A percentile compares a stretch with the other conserved stretches of the same genome.
These are phyloP conservation scores for Trifolium repens DNA, from an alignment of 306 rosid genomes.

Conservation along the genomic window DNA sequence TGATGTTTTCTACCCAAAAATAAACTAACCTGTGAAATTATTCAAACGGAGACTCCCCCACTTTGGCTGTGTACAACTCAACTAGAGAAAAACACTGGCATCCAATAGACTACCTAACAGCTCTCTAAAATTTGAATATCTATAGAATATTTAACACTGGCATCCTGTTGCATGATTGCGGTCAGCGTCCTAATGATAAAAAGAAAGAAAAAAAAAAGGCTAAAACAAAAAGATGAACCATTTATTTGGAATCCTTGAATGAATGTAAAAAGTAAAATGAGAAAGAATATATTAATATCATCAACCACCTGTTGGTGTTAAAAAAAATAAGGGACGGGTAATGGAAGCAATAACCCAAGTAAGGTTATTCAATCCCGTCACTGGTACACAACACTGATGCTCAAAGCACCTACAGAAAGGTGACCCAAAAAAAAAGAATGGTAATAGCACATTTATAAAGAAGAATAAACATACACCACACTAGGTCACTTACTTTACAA, in stretches of 20 bases:
- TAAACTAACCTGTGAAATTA: neutral
- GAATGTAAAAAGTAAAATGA: neutral
- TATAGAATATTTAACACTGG: neutral
- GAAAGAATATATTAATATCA: conserved; percentile 45
- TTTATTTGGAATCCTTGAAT: neutral
- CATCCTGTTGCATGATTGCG: neutral
- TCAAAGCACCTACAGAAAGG: conserved; percentile 49
- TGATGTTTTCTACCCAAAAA: neutral
- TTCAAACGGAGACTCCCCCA: neutral
- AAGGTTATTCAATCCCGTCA: conserved; percentile 45
- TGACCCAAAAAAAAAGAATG: conserved; percentile 53
- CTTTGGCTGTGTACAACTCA: too few relatives aligned
- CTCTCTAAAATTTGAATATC: too few relatives aligned
- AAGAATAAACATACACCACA: conserved; percentile 52
- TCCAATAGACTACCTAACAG: too few relatives aligned
- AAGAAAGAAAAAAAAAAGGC: too few relatives aligned
- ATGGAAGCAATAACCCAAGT: conserved; percentile 45
- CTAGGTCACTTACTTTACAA: conserved; percentile 51
- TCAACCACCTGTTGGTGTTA: conserved; percentile 47
- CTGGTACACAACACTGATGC: conserved; percentile 45
- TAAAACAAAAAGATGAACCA: neutral
- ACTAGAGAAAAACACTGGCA: too few relatives aligned
- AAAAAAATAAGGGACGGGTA: conserved; percentile 49
- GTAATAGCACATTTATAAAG: conserved; percentile 40
- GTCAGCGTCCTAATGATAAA: neutral